Evolutionary conservation across 192 early-diverging fungal genomes (phyloP), one percentile per base, ranked within the genome.

Genomic region (Dissophora ornata): DNA sequence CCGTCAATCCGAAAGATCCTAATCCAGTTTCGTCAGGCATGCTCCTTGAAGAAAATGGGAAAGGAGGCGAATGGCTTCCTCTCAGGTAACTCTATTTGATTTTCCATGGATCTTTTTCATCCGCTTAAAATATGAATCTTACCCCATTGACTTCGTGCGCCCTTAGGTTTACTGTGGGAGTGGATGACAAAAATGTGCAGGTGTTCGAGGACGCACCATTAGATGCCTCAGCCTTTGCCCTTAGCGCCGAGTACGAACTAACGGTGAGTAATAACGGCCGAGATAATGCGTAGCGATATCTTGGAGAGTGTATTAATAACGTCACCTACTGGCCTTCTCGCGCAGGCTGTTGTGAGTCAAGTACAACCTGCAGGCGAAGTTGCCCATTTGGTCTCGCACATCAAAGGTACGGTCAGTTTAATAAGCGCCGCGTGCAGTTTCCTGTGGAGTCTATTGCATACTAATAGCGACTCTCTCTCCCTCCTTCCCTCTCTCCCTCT

Each of bases 331-430:
- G 5, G 0, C 13, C 32, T 29, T 65, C n/a, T n/a, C n/a, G n/a
- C n/a, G n/a, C n/a, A 88, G 79, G 80, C 87, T 7, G 68, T 86
- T 33, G 83, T 90, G 47, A 68, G 80, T 29, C 86, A 89, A 57
- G 73, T 88, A 18, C 74, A 85, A 40, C 55, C 74, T 3, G 84
- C 85, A 10, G 84, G 90, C 32, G 87, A 90, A 26, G 71, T 85
- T 10, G 83, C 90, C 13, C 91, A 94, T 79, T 77, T 95, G 9
- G 90, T 92, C 3, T 79, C 91, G 0, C 89, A 90, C 48, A 80
- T 93, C 24, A 81, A 85, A 66, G 83, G 90, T 91, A 79, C 57
- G 58, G 38, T 11, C 12, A 22, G 7, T 41, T 12, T 12, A 12
- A 38, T 38, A n/a, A n/a, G n/a, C n/a, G n/a, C n/a, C n/a, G n/a